Conservation (phyloP, 257 asterid genomes). For the Salvia splendens region DNA sequence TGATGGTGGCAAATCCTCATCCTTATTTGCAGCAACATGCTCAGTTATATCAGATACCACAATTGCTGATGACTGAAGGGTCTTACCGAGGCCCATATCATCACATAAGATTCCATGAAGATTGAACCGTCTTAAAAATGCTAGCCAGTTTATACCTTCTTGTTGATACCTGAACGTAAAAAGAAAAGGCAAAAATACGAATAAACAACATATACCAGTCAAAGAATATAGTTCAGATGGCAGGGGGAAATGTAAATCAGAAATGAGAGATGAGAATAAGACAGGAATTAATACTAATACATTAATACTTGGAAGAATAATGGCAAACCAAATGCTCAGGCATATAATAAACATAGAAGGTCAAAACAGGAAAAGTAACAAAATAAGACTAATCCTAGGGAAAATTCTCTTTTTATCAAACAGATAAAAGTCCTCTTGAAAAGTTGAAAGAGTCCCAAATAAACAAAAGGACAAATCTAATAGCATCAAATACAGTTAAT, state of each 20-base stretch:
- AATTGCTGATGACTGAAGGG: slow-evolving; percentile 96
- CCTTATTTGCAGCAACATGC: slow-evolving; percentile 59
- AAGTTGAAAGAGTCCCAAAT: not conserved
- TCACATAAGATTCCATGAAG: slow-evolving; percentile 98
- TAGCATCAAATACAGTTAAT: not conserved
- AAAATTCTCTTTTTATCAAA: not conserved
- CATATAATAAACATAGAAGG: not conserved
- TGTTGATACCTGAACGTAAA: slow-evolving; percentile 84
- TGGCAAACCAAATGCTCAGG: not conserved
- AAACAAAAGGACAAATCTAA: not conserved
- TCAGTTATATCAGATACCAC: slow-evolving; percentile 95
- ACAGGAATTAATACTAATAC: not conserved
- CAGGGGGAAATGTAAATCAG: slow-evolving; percentile 13
- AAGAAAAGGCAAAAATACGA: slow-evolving; percentile 31
- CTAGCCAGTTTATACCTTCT: slow-evolving; percentile 99
- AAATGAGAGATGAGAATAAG: slow-evolving; percentile 14
- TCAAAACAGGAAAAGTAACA: not conserved
- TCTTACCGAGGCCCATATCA: slow-evolving; percentile 99
- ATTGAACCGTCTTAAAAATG: slow-evolving; percentile 88
- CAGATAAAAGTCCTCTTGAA: not conserved
- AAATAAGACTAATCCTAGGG: not conserved
- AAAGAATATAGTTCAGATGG: slow-evolving; percentile 7
- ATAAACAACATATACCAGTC: slow-evolving; percentile 16
- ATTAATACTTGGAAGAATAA: not conserved
- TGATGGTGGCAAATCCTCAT: slow-evolving; percentile 69